Percentiles rank a stretch among this genome's conserved stretches.
phyloP scores from a whole-genome alignment of 352 stramenopile genomes.

The Globisporangium nagaii region DNA sequence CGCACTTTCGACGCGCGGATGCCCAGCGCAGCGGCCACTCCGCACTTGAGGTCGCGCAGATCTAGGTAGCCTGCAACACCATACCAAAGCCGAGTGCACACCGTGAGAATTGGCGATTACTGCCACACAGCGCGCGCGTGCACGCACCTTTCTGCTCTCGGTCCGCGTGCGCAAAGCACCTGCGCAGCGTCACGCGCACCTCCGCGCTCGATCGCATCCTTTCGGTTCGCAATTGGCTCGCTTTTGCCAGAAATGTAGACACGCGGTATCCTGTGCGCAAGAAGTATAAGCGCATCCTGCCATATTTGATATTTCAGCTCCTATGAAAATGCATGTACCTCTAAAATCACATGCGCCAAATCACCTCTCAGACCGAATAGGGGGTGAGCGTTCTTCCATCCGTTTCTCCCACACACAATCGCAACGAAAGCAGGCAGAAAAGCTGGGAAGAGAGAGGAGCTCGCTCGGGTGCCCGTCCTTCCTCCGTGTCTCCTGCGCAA shows the following conservation, averaged over 20 bases:
- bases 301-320: neutral
- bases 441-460: neutral
- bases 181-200: slow-evolving; percentile 10
- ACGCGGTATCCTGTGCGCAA: too few relatives aligned
- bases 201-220: neutral
- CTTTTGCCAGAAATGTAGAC: too few relatives aligned
- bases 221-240: too few relatives aligned
- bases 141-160: slow-evolving; percentile 16
- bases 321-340: neutral
- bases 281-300: neutral
- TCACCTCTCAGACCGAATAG: neutral
- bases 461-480: neutral
- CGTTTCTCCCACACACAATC: slow-evolving; percentile 12
- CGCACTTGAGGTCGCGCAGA: slow-evolving; percentile 58
- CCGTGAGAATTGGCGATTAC: too few relatives aligned
- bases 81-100: too few relatives aligned
- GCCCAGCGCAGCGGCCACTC: slow-evolving; percentile 50
- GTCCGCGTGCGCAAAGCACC: slow-evolving; percentile 51
- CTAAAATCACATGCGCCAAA: neutral
- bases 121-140: neutral
- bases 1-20: slow-evolving; percentile 58
- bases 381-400: slow-evolving; percentile 18
- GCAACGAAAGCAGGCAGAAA: neutral
- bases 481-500: too few relatives aligned
- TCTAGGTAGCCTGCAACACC: slow-evolving; percentile 34